phyloP scores from a whole-genome alignment of 2,329 filamentous ascomycete species.

The Aspergillus ibericus region DNA sequence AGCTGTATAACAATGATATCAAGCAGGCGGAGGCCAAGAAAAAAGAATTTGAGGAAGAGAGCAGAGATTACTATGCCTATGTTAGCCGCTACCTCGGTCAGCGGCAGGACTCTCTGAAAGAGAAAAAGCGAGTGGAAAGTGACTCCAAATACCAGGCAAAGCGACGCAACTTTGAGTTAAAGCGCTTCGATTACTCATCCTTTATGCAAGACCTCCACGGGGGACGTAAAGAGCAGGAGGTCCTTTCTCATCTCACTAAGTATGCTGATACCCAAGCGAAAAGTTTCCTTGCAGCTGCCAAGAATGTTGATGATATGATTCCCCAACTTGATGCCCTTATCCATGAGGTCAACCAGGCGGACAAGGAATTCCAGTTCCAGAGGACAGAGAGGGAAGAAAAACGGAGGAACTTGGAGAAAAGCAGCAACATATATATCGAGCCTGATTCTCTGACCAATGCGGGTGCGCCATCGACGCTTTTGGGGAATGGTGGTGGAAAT shows the following conservation, averaged over 20 bases:
- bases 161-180: constrained; percentile 90
- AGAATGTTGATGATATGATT: constrained; percentile 81
- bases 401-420: constrained; percentile 83
- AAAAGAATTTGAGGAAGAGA: constrained; percentile 97
- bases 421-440: constrained; percentile 70
- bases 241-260: constrained; percentile 88
- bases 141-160: constrained; percentile 96
- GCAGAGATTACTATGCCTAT: constrained; percentile 96
- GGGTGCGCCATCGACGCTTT: constrained; percentile 31
- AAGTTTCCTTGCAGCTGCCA: constrained; percentile 76
- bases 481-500: constrained; percentile 48
- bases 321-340: constrained; percentile 88
- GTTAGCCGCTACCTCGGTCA: constrained; percentile 95
- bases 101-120: constrained; percentile 90
- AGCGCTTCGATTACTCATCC: constrained; percentile 96
- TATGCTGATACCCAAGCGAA: constrained; percentile 89
- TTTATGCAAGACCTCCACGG: constrained; percentile 99
- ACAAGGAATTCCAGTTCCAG: constrained; percentile 96
- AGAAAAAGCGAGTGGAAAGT: constrained; percentile 93
- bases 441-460: constrained; percentile 59
- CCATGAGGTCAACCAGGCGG: constrained; percentile 84
- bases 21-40: constrained; percentile 97
- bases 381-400: constrained; percentile 95
- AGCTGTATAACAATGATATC: constrained; percentile 92
- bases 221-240: constrained; percentile 96